phyloP scores from a whole-genome alignment of 1,284 basidiomycete genomes.

The Ceratobasidium theobromae region DNA sequence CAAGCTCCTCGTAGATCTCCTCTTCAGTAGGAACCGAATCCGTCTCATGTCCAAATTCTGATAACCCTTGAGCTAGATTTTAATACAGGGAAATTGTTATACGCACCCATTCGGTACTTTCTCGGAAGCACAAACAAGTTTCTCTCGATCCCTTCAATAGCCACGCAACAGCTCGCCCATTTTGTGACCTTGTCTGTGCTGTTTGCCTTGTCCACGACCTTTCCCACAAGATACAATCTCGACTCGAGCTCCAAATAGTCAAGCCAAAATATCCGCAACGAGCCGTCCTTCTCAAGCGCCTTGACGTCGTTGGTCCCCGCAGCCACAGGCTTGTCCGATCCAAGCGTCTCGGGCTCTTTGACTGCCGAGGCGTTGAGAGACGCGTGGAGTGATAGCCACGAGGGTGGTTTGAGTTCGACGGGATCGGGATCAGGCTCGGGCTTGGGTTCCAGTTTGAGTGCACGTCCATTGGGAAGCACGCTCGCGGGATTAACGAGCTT shows the following conservation, averaged over 20 bases:
- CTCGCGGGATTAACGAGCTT: conserved; percentile 36
- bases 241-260: conserved; percentile 86
- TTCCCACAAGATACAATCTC: conserved; percentile 82
- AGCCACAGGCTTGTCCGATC: conserved; percentile 47
- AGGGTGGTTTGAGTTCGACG: conserved; percentile 51
- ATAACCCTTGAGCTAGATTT: conserved; percentile 40
- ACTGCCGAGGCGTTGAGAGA: conserved; percentile 50
- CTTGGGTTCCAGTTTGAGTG: conserved; percentile 52
- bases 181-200: conserved; percentile 41
- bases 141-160: conserved; percentile 82
- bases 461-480: conserved; percentile 40
- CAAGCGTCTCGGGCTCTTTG: conserved; percentile 53
- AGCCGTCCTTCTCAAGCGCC: conserved; percentile 76
- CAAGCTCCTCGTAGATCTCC: conserved; percentile 86
- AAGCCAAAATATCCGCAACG: conserved; percentile 90
- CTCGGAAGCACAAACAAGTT: conserved; percentile 94
- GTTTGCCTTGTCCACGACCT: conserved; percentile 71
- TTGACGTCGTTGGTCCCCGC: conserved; percentile 49
- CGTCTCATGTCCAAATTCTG: conserved; percentile 62
- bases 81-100: neutral
- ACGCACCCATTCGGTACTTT: conserved; percentile 59
- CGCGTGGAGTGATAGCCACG: conserved; percentile 79
- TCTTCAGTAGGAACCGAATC: conserved; percentile 67
- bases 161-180: conserved; percentile 89
- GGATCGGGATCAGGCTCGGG: conserved; percentile 36